Base-by-base conservation (phyloP, 805 yeast genomes). In the Maudiozyma barnettii region DNA sequence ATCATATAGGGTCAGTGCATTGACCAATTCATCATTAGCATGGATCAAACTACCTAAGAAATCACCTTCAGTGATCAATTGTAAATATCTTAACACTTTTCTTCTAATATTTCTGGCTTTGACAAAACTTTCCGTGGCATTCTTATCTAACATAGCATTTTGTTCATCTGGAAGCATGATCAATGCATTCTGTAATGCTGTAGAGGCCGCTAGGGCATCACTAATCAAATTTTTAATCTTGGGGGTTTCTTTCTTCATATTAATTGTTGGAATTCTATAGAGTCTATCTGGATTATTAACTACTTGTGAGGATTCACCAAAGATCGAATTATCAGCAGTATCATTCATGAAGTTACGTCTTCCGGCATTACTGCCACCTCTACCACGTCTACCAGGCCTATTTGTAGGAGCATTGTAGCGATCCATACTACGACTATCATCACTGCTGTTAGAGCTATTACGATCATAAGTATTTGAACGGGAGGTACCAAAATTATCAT, bases 21-120 rank as follows among this genome's bases (percentile, higher is more conserved):
- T 69, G 6, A 93, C 95, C 51, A 93, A 74, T 61, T 87, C 90
- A 57, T 93, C 99, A 61, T 93, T 93, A 41, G 96, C 95, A 55
- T 79, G 82, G 49, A 93, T 78, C 52, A 93, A 73, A 40, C 87
- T 76, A n/a, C 97, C 98, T 52, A 93, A 67, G 51, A 80, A 84
- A 58, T 87, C 95, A 52, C 90, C 97, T 49, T 80, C 81, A 39
- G 86, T 84, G 38, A 89, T 87, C 45, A 78, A 72, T 66, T 93
- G 98, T 54, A 93, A 73, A 61, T 89, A 89, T 51, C 88, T 71
- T 53, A 93, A 71, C 14, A 93, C 79, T 56, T 79, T 81, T 50
- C 95, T 75, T 62, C 99, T 78, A 45, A 84, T 75, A 7, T 75
- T 69, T 50, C 91, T 76, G 56, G 95, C 84, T 63, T 79, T 74